phyloP scores from a whole-genome alignment of 192 early-diverging fungal species.

The Entomortierella chlamydospora region DNA sequence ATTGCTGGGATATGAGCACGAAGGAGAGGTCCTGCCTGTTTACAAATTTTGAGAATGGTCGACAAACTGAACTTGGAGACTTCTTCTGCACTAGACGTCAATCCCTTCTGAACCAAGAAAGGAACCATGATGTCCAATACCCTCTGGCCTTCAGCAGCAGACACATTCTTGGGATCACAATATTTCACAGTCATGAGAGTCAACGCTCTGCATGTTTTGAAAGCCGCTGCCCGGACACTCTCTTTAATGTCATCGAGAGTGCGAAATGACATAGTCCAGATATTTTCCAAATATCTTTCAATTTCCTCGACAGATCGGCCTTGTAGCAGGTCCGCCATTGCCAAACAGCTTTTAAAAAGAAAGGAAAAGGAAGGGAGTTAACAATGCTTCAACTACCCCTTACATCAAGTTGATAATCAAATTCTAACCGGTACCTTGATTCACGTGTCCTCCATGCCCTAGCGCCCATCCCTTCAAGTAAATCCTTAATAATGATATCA shows the following conservation, averaged over 20 bases:
- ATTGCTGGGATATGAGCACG: conserved; percentile 79
- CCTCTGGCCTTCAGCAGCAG: conserved; percentile 70
- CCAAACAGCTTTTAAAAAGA: conserved; percentile 61
- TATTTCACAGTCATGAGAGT: conserved; percentile 86
- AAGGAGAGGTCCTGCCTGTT: conserved; percentile 78
- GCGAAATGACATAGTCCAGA: conserved; percentile 94
- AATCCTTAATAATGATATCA: conserved; percentile 84
- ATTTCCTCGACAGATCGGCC: conserved; percentile 76
- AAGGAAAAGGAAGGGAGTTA: neutral
- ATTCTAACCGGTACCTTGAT: no score
- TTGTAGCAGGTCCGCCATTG: conserved; percentile 79
- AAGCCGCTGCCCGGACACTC: conserved; percentile 85
- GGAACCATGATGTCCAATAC: conserved; percentile 89
- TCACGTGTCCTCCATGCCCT: conserved; percentile 90
- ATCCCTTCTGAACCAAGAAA: conserved; percentile 82
- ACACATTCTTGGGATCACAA: conserved; percentile 78
- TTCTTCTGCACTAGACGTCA: conserved; percentile 85
- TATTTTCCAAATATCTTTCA: conserved; percentile 78
- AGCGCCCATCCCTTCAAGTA: conserved; percentile 81
- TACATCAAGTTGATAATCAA: no score
- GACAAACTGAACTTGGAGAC: conserved; percentile 85
- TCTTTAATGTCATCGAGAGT: conserved; percentile 96
- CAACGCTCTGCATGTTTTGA: conserved; percentile 82
- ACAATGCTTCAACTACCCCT: no score
- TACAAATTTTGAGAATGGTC: conserved; percentile 86